Conservation (phyloP, 306 rosid genomes). For the Herpetospermum pedunculosum region DNA sequence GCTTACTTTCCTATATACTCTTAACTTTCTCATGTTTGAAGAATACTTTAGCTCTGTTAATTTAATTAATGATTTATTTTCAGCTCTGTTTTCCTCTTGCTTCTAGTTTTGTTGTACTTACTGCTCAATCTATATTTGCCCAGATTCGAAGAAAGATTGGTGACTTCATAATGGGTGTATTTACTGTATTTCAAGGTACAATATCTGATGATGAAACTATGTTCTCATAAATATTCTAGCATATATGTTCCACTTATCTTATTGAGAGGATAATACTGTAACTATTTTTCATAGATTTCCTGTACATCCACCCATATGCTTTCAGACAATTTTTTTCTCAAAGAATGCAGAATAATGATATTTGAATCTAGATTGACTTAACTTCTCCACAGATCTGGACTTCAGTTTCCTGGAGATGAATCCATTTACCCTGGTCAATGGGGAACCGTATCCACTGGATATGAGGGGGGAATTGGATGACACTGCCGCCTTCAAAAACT, state of each 20-base stretch:
- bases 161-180: conserved; percentile 50
- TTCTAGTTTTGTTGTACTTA: conserved; percentile 13
- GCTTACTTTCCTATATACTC: background rate
- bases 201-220: background rate
- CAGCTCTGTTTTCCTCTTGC: background rate
- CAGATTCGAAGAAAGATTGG: conserved; percentile 68
- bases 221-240: background rate
- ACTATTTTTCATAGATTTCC: background rate
- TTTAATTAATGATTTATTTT: background rate
- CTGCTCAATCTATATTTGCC: conserved; percentile 3
- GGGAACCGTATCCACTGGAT: conserved; percentile 74
- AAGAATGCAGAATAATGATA: background rate
- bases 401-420: conserved; percentile 81
- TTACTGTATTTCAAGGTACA: conserved; percentile 76
- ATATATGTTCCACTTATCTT: background rate
- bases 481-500: conserved; percentile 82
- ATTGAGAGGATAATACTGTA: background rate
- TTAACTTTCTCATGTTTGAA: background rate
- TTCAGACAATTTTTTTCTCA: background rate
- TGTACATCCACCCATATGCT: background rate
- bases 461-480: conserved; percentile 93
- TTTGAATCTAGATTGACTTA: background rate
- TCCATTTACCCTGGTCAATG: conserved; percentile 67
- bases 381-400: conserved; percentile 52
- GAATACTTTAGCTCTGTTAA: background rate